Evolutionary conservation across 306 rosid genomes (phyloP).

Genomic region (Rosa multiflora): DNA sequence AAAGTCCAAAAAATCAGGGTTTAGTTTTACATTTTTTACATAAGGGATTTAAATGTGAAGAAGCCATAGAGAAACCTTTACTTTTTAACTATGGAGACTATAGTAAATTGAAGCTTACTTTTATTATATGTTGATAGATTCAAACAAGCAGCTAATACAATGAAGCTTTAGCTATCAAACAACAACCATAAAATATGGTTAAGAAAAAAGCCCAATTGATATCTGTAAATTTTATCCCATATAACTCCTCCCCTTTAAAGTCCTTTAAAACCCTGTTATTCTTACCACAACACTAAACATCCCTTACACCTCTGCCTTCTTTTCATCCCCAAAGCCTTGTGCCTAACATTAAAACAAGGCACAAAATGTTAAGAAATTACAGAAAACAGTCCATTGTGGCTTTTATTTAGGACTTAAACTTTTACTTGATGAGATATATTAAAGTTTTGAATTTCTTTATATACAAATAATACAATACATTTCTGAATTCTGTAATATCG

Average conservation of each 20-base stretch:
- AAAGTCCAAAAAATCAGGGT: neutral
- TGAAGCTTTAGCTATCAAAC: neutral
- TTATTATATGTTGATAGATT: neutral
- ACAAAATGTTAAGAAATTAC: neutral
- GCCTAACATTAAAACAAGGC: neutral
- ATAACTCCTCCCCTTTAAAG: neutral
- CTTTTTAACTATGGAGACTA: neutral
- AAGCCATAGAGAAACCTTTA: neutral
- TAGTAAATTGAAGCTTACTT: neutral
- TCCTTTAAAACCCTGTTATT: neutral
- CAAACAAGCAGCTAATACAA: neutral
- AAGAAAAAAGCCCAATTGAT: neutral
- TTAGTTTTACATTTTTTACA: neutral
- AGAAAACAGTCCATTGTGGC: neutral
- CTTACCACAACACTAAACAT: neutral
- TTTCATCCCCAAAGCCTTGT: too few relatives aligned
- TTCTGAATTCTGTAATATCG: neutral
- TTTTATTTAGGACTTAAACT: neutral
- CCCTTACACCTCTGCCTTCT: neutral
- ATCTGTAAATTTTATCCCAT: neutral
- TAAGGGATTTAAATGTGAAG: neutral
- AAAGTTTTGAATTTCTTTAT: neutral
- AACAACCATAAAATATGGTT: neutral
- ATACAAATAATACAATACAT: neutral
- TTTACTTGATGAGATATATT: neutral